These are phyloP conservation scores for Trichophyton equinum DNA, from an alignment of 2,329 filamentous ascomycete genomes.

Conservation along the genomic window DNA sequence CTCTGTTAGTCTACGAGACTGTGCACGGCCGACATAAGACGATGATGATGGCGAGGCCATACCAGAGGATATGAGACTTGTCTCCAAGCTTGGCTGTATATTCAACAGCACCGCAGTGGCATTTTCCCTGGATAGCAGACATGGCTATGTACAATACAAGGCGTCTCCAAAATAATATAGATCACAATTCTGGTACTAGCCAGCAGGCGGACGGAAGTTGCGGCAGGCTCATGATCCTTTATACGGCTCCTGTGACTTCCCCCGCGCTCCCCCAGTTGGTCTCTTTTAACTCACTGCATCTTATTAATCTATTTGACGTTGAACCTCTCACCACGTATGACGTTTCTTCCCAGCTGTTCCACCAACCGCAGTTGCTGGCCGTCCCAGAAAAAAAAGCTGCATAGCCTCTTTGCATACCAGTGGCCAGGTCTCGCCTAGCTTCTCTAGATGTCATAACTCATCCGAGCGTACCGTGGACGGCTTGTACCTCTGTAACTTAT, in stretches of 20 bases:
- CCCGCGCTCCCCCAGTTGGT: not conserved
- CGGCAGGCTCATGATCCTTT: not conserved
- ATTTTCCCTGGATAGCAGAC: constrained; percentile 38
- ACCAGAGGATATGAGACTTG: constrained; percentile 32
- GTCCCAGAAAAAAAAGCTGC: not conserved
- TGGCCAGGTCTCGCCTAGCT: not conserved
- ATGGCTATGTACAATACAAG: constrained; percentile 19
- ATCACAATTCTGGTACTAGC: too few species aligned
- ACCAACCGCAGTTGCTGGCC: not conserved
- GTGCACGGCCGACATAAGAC: too few species aligned
- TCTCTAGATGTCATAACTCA: not conserved
- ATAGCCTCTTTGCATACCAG: not conserved
- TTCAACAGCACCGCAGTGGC: constrained; percentile 44
- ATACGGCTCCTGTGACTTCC: not conserved
- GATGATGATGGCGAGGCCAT: not conserved
- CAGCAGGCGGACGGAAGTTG: not conserved
- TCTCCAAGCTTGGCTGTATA: constrained; percentile 40
- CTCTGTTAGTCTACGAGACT: not conserved
- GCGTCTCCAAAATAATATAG: too few species aligned
- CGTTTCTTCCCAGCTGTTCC: not conserved
- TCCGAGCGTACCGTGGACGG: not conserved
- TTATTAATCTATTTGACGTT: not conserved
- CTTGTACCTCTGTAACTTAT: not conserved
- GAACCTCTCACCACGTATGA: not conserved
- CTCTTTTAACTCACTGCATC: not conserved